These are phyloP conservation scores for Solanum appendiculatum DNA, from an alignment of 257 asterid species.

Conservation along the genomic window DNA sequence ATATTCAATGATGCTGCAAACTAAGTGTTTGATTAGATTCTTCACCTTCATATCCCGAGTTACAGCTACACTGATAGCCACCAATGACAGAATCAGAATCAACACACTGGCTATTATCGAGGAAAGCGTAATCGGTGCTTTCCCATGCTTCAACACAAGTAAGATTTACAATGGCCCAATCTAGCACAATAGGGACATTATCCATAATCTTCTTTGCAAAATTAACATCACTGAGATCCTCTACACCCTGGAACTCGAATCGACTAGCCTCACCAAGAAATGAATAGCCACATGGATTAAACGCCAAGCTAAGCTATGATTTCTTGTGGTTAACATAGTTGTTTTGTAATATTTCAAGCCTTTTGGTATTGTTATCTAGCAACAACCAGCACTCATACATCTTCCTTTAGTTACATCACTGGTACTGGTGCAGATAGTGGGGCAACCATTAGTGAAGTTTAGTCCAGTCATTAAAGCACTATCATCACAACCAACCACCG, in stretches of 20 bases:
- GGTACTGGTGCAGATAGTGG: conserved; percentile 23
- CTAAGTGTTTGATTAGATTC: no score
- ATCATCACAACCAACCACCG: conserved; percentile 58
- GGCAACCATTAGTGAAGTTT: conserved; percentile 41
- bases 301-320: conserved; percentile 27
- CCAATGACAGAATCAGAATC: conserved; percentile 33
- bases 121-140: conserved; percentile 25
- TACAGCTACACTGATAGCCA: conserved; percentile 59
- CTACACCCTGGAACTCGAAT: conserved; percentile 36
- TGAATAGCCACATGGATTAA: conserved; percentile 50
- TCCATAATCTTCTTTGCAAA: conserved; percentile 14
- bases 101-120: conserved; percentile 35
- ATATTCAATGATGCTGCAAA: no score
- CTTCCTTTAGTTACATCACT: conserved; percentile 27
- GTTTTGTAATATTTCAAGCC: conserved; percentile 15
- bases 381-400: conserved; percentile 63
- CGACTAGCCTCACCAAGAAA: conserved; percentile 44
- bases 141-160: conserved; percentile 23
- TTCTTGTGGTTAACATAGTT: background rate
- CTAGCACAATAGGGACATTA: conserved; percentile 43
- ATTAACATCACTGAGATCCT: conserved; percentile 38
- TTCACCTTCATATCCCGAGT: conserved; percentile 11
- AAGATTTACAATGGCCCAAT: conserved; percentile 58
- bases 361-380: conserved; percentile 49
- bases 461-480: conserved; percentile 14